These are phyloP conservation scores for Coprinopsis strossmayeri DNA, from an alignment of 768 basidiomycete species.

Conservation along the genomic window DNA sequence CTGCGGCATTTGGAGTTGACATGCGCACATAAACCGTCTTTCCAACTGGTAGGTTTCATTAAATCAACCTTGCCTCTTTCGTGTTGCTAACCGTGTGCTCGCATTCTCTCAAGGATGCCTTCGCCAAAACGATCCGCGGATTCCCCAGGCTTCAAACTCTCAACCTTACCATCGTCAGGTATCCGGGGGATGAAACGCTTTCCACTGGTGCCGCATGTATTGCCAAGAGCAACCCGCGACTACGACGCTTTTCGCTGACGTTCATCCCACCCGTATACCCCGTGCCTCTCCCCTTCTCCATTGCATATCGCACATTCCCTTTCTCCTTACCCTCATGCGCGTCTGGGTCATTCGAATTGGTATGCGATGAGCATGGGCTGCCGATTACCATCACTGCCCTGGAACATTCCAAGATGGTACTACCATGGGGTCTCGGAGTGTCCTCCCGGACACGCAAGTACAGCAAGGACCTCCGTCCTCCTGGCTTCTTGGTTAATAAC, in stretches of 20 bases:
- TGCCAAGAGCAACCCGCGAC: constrained; percentile 59
- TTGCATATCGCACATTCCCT: constrained; percentile 35
- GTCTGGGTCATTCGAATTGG: constrained; percentile 51
- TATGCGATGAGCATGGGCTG: constrained; percentile 58
- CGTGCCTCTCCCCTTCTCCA: constrained; percentile 39
- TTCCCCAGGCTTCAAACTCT: constrained; percentile 61
- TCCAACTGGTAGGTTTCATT: constrained; percentile 51
- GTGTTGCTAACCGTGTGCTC: neutral
- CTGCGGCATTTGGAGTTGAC: constrained; percentile 59
- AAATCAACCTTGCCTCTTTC: neutral
- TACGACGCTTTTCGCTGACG: constrained; percentile 56
- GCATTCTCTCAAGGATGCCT: constrained; percentile 38
- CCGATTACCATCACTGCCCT: constrained; percentile 46
- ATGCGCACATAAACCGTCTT: constrained; percentile 63
- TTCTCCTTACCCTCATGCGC: constrained; percentile 37
- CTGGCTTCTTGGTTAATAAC: constrained; percentile 13
- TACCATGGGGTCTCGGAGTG: constrained; percentile 44
- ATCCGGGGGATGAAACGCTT: constrained; percentile 58
- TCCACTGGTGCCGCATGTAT: constrained; percentile 53
- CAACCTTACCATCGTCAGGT: constrained; percentile 57
- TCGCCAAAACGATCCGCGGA: constrained; percentile 55
- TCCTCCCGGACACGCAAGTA: constrained; percentile 31
- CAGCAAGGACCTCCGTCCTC: constrained; percentile 33
- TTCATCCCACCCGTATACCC: constrained; percentile 54
- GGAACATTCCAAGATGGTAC: constrained; percentile 40